phyloP scores from a whole-genome alignment of 1,284 basidiomycete genomes.

The Sanghuangporus weigelae region DNA sequence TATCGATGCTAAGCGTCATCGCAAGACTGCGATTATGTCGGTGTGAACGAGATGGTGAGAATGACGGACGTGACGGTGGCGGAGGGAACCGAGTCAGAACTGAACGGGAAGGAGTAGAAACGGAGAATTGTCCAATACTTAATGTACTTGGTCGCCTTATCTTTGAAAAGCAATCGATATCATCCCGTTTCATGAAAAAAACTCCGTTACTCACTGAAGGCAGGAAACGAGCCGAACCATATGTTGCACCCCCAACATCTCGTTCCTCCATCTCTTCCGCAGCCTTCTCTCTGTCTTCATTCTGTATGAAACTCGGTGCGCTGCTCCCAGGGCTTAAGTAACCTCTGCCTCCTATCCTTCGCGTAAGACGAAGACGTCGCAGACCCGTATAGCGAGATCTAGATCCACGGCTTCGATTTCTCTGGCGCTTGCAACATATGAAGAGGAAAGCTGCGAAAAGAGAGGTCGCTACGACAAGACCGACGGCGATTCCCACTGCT shows the following conservation, averaged over 20 bases:
- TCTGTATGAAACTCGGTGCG: neutral
- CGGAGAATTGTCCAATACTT: neutral
- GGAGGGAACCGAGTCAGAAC: neutral
- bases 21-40: constrained; percentile 4
- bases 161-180: neutral
- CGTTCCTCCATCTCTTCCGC: neutral
- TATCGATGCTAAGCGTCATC: constrained; percentile 12
- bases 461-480: neutral
- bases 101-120: neutral
- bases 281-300: neutral
- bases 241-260: neutral
- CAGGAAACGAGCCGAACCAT: neutral
- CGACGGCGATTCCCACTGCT: constrained; percentile 4
- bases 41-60: neutral
- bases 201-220: constrained; percentile 3
- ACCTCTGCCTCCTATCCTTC: neutral
- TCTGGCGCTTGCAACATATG: neutral
- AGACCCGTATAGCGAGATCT: neutral
- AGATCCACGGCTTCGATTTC: neutral
- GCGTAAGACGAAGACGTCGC: neutral
- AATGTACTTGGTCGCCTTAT: constrained; percentile 5
- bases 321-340: neutral
- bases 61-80: neutral
- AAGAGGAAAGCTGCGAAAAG: neutral
- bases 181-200: neutral